Base-by-base conservation (phyloP, 2,329 filamentous ascomycete species). In the Talaromyces sp. region DNA sequence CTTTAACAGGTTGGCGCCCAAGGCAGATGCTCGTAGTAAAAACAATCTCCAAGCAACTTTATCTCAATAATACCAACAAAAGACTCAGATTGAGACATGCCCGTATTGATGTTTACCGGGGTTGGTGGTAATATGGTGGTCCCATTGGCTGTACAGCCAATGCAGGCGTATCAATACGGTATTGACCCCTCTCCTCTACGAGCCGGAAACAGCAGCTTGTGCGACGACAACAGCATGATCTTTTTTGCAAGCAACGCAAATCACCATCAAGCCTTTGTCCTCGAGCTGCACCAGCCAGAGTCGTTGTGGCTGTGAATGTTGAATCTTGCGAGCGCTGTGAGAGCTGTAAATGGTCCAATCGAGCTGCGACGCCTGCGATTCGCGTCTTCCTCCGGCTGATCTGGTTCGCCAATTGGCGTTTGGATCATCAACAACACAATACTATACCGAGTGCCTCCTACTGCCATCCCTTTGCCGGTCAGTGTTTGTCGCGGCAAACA, bases 371-470 rank as follows among this genome's bases (percentile, higher is more conserved):
- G 40, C 10, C n/a, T 33, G 31, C 31, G 47, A 51, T 51, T 51
- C 47, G 47, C 28, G 27, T n/a, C 50, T 53, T 23, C 50, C 27
- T 53, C 44, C 50, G 50, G 50, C 50, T 28, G 12, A 16, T 23
- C 50, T 53, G 50, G 50, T 53, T 53, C 50, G 50, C 30, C 50
- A 53, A 53, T 53, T 53, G 50, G 50, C 42, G 30, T 53, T 53
- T 28, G 18, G 12, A 47, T 7, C 50, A 53, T 53, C 50, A 16
- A 53, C 50, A 53, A 16, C 50, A 53, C 27, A n/a, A 6, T 18
- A 9, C 3, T 53, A 18, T 16, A 7, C 10, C 3, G 5, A 53
- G 50, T 2, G 4, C 27, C 7, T 53, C 44, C 10, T 10, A 14
- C 23, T 27, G 44, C 44, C 44, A 23, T 27, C 10, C 7, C 44